Conservation (phyloP, 1,139 yeast species). For the Yarrowia galli region DNA sequence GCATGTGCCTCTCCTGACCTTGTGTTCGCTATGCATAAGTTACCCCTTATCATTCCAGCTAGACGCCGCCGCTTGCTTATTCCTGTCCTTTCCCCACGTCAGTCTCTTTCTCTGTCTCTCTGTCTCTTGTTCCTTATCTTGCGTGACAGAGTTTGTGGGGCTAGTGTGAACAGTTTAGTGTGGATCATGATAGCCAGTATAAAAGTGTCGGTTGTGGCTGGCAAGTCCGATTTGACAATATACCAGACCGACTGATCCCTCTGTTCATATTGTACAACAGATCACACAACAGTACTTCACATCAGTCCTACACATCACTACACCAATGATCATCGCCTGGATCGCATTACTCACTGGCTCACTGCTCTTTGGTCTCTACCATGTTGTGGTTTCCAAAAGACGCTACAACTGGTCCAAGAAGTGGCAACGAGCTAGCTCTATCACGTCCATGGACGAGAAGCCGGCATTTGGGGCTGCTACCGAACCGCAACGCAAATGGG, state of each 20-base stretch:
- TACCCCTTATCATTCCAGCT: neutral
- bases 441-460: slow-evolving; percentile 19
- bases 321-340: slow-evolving; percentile 8
- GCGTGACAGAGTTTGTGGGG: slow-evolving; percentile 27
- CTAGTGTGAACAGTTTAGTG: slow-evolving; percentile 9
- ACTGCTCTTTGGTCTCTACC: neutral
- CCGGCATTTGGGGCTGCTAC: neutral
- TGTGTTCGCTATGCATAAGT: neutral
- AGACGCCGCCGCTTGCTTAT: neutral
- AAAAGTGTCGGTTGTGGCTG: slow-evolving; percentile 14
- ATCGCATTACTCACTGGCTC: slow-evolving; percentile 11
- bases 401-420: slow-evolving; percentile 28
- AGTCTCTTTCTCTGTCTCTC: neutral
- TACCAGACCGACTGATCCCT: no score
- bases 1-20: neutral
- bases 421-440: slow-evolving; percentile 25
- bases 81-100: slow-evolving; percentile 16
- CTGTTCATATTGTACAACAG: no score
- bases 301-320: neutral
- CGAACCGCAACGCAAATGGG: slow-evolving; percentile 9
- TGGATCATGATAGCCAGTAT: slow-evolving; percentile 5
- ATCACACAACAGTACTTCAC: no score
- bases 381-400: neutral
- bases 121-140: slow-evolving; percentile 7
- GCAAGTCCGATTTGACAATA: no score